Conservation (phyloP, 2,329 filamentous ascomycete species). For the Pseudogymnoascus sp. region DNA sequence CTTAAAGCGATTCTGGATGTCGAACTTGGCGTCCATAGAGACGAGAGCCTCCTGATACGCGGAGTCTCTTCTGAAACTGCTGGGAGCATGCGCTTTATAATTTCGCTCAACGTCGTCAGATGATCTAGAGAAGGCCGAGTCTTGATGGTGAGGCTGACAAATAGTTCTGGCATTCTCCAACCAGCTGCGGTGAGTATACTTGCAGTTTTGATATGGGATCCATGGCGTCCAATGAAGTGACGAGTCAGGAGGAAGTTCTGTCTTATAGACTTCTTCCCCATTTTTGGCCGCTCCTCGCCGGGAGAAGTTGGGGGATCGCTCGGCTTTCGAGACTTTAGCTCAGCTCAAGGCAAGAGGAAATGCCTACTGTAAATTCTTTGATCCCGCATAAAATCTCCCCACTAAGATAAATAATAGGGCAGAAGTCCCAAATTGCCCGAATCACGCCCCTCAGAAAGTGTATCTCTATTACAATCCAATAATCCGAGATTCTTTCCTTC, state of each 20-base stretch:
- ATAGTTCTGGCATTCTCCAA: slow-evolving; percentile 14
- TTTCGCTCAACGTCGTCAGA: slow-evolving; percentile 13
- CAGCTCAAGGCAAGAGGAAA: slow-evolving; percentile 11
- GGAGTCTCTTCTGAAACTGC: slow-evolving; percentile 1
- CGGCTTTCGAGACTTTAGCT: slow-evolving; percentile 12
- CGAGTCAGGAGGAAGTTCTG: slow-evolving; percentile 11
- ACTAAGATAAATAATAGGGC: no score
- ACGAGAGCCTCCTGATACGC: slow-evolving; percentile 15
- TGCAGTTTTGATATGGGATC: slow-evolving; percentile 13
- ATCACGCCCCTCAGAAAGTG: no score
- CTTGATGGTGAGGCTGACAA: slow-evolving; percentile 12
- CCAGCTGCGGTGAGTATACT: slow-evolving; percentile 2
- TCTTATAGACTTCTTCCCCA: slow-evolving; percentile 4
- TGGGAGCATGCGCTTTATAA: slow-evolving; percentile 16
- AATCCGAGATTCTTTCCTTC: no score
- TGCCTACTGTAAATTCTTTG: slow-evolving; percentile 7
- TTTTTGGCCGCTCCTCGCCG: no score
- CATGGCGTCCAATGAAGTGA: slow-evolving; percentile 13
- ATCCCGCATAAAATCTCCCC: no score
- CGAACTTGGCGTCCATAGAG: slow-evolving; percentile 14
- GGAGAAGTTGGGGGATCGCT: no score
- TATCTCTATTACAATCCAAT: no score
- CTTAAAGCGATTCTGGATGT: slow-evolving; percentile 13
- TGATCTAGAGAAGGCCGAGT: slow-evolving; percentile 11
- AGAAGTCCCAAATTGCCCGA: no score